phyloP scores from a whole-genome alignment of 805 yeast genomes.

The Nakazawaea molendinolei region DNA sequence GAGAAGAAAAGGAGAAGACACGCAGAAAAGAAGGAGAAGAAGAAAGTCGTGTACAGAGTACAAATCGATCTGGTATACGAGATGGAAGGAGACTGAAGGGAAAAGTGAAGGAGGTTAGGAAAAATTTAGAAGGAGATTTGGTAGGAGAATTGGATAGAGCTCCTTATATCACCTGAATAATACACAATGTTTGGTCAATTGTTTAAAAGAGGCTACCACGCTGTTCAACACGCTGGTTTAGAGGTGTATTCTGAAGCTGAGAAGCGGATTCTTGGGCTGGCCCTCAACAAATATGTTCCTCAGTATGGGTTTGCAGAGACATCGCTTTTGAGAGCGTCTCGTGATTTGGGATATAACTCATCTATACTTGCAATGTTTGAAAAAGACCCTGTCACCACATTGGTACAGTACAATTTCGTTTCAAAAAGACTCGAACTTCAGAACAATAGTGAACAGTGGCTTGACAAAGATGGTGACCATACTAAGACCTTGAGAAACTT shows the following conservation, averaged over 20 bases:
- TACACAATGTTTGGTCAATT: no score
- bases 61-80: no score
- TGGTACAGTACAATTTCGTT: conserved; percentile 41
- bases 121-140: no score
- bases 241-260: conserved; percentile 29
- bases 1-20: no score
- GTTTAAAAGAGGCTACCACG: conserved; percentile 33
- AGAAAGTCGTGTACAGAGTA: no score
- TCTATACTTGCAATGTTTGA: conserved; percentile 34
- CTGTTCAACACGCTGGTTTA: conserved; percentile 31
- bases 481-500: conserved; percentile 22
- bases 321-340: conserved; percentile 37
- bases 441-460: conserved; percentile 14
- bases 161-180: no score
- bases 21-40: no score
- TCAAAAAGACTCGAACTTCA: conserved; percentile 31
- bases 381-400: conserved; percentile 20
- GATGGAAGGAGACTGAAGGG: no score
- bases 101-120: no score
- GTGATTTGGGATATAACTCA: conserved; percentile 32
- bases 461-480: conserved; percentile 15
- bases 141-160: no score
- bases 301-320: conserved; percentile 34
- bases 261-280: conserved; percentile 26
- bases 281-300: conserved; percentile 32